Evolutionary conservation across 768 basidiomycete genomes (phyloP).

Genomic region (Mycena filopes): DNA sequence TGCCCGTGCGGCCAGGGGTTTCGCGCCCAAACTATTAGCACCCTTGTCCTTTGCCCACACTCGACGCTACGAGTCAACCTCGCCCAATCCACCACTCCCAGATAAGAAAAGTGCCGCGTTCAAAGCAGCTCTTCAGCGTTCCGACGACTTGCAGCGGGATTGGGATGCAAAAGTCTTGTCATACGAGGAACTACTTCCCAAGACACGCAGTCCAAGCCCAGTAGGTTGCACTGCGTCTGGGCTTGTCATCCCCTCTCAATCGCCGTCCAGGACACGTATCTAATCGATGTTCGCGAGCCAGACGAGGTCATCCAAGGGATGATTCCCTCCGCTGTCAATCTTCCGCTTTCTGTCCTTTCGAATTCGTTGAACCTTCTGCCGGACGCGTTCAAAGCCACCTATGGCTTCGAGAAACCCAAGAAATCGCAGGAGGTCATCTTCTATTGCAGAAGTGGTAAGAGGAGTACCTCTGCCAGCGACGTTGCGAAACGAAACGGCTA

Average conservation of each 20-base stretch:
- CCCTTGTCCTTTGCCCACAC: conserved; percentile 35
- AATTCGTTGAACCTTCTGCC: conserved; percentile 68
- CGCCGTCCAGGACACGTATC: conserved; percentile 64
- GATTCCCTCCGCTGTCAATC: conserved; percentile 91
- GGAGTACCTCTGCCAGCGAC: conserved; percentile 85
- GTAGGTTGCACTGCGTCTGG: conserved; percentile 46
- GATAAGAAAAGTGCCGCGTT: conserved; percentile 40
- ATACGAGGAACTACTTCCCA: conserved; percentile 86
- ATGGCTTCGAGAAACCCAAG: conserved; percentile 80
- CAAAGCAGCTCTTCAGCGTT: conserved; percentile 48
- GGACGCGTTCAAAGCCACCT: conserved; percentile 67
- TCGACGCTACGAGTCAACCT: conserved; percentile 28
- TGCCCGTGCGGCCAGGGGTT: conserved; percentile 17
- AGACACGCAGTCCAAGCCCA: conserved; percentile 77
- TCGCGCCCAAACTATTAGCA: conserved; percentile 26
- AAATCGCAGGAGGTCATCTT: conserved; percentile 82
- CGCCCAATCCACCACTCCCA: conserved; percentile 39
- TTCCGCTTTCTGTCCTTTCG: conserved; percentile 84
- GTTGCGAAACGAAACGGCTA: conserved; percentile 85
- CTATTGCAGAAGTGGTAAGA: conserved; percentile 90
- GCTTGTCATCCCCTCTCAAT: not conserved
- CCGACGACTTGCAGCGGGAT: conserved; percentile 65
- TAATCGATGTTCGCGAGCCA: conserved; percentile 94
- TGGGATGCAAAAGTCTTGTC: conserved; percentile 80
- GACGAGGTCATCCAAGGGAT: conserved; percentile 92